Evolutionary conservation across 2,329 filamentous ascomycete species (phyloP), one percentile per base, ranked within the genome.

Genomic region (Podosphaera xanthii): DNA sequence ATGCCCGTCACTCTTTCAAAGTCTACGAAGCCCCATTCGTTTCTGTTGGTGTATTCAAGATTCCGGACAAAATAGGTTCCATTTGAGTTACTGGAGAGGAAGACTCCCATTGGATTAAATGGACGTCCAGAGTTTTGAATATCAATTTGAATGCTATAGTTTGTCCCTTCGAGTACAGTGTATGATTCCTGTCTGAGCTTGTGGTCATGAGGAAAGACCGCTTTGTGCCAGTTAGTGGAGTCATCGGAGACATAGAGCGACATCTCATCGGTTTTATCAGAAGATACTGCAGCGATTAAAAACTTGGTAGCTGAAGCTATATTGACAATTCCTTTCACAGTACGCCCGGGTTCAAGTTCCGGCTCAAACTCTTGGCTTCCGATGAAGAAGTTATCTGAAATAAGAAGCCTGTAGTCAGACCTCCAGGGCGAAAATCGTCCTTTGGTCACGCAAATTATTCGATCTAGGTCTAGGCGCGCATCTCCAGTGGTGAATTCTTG

Each of bases 21-120:
- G 70, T 98, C 92, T 57, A 98, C 90, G 60, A 82, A 79, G 2
- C 88, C 89, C 35, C 73, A 72, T 8, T 69, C 65, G 66, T 91
- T 86, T 66, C 90, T 85, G 70, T 98, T 97, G 40, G 91, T 96
- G 70, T 96, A 85, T 61, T 94, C 86, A 59, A 91, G 79, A 66
- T 95, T 97, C 67, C 85, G 83, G 1, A 86, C 92, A 69, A 97
- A 98, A 71, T 91, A 96, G 2, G 89, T 96, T 61, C 92, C 92
- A 69, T 97, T 94, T 38, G 90, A 97, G 70, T 98, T 98, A 69
- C 91, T 97, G 4, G 89, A 94, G 67, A 96, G 91, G 60, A 98
- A 76, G 9, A 86, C 82, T 40, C 92, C 94, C 80, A 95, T 91
- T 0, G 84, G 80, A 44, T 78, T 80, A 0, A 77, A 78, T 10